Evolutionary conservation across 1,139 yeast species (phyloP).

Genomic region (Kazachstania sp.): DNA sequence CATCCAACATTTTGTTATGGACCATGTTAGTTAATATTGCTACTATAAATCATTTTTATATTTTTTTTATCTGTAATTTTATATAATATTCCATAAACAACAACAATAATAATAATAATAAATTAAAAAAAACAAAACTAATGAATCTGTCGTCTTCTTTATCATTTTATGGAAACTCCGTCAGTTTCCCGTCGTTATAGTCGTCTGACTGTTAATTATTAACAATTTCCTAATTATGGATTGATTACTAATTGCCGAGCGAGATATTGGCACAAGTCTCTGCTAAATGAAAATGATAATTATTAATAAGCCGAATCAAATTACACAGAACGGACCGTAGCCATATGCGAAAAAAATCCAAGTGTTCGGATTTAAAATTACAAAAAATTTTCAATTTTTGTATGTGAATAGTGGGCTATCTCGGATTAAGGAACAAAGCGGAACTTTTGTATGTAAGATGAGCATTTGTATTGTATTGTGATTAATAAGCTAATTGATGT

Average conservation of each 20-base stretch:
- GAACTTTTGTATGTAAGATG: background rate
- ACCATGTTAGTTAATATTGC: background rate
- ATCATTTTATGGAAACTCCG: background rate
- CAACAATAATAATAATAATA: background rate
- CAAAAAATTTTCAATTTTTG: no score
- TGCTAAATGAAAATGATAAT: no score
- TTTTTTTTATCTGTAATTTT: background rate
- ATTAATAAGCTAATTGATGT: background rate
- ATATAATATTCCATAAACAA: background rate
- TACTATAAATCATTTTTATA: background rate
- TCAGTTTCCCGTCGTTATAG: background rate
- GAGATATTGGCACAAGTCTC: no score
- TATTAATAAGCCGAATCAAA: no score
- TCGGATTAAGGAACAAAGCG: background rate
- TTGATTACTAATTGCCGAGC: no score
- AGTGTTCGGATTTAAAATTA: no score
- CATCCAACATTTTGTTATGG: background rate
- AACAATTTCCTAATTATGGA: no score
- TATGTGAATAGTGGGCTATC: background rate
- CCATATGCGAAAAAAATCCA: no score
- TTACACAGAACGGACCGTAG: no score
- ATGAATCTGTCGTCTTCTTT: background rate
- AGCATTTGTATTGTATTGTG: no score
- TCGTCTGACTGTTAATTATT: background rate
- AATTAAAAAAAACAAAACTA: background rate